Base-by-base conservation (phyloP, 2,329 filamentous ascomycete species). In the Coleophoma crateriformis region DNA sequence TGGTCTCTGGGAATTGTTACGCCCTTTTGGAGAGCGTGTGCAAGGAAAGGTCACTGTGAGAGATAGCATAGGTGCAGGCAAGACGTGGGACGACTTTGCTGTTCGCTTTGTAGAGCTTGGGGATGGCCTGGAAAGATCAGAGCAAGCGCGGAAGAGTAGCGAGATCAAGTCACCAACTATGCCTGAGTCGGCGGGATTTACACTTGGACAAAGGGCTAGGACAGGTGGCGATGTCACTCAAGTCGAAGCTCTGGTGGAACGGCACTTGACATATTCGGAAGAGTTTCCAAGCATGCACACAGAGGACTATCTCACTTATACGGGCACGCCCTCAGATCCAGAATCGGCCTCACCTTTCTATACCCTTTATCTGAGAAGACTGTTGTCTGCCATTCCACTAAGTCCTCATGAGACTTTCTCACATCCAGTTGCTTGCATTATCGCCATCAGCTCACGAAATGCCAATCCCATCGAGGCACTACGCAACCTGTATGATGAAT, bases 391-490 rank as follows among this genome's bases (percentile, higher is more conserved):
- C 13, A 73, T 92, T 38, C 82, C 88, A 1, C 71, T 95, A 41
- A 81, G 85, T 3, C 84, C 90, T 0, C 90, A 96, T 60, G 94
- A 99, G 70, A 94, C 94, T 0, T 96, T 97, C 68, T 82, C 87
- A 5, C 94, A 99, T 65, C 94, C 95, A 0, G 92, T 97, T 19
- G 91, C 92, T 6, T 92, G 90, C 62, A 83, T 99, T 38, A 92
- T 97, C 65, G 90, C 90, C 22, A 96, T 97, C 62, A 97, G 90
- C 66, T 97, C 94, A 10, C 82, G 87, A 50, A 95, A 90, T 58
- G 74, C 81, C 32, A 75, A 83, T 14, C 92, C 95, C 0, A 91
- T 97, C 55, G 90, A 96, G 64, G 87, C 94, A 50, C 75, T 99
- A 40, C 78, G 91, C 48, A 84, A 82, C 57, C 73, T 99, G 4